Evolutionary conservation across 306 rosid species (phyloP).

Genomic region (Leucaena leucocephala): DNA sequence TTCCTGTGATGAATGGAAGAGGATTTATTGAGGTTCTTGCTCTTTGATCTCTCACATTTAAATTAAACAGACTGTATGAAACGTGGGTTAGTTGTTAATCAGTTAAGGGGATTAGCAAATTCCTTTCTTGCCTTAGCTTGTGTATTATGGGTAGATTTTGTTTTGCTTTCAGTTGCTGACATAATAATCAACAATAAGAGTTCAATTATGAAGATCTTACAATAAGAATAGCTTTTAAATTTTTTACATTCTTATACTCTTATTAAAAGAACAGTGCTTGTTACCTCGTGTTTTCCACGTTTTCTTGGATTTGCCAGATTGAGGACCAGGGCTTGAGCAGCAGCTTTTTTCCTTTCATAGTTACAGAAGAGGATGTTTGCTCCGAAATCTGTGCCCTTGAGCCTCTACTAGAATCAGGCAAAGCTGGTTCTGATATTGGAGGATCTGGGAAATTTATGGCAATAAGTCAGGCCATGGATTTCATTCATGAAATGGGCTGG

Average conservation of each 20-base stretch:
- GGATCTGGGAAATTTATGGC: conserved; percentile 52
- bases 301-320: conserved; percentile 54
- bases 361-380: conserved; percentile 88
- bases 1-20: conserved; percentile 71
- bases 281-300: not conserved
- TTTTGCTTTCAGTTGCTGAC: no score
- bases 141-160: no score
- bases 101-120: conserved; percentile 26
- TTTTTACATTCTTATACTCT: no score
- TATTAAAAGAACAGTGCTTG: no score
- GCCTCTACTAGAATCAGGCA: conserved; percentile 55
- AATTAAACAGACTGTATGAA: conserved; percentile 3
- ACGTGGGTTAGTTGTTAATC: conserved; percentile 19
- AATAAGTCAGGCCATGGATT: conserved; percentile 77
- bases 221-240: no score
- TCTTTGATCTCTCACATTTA: conserved; percentile 22
- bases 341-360: conserved; percentile 89
- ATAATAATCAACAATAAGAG: no score
- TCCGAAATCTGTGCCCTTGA: conserved; percentile 85
- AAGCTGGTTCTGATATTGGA: conserved; percentile 46
- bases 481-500: conserved; percentile 96
- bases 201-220: no score
- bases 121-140: not conserved
- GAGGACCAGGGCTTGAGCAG: conserved; percentile 92
- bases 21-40: conserved; percentile 83